These are phyloP conservation scores for Diplotaxis tenuifolia DNA, from an alignment of 345 rosid genomes.

Conservation along the genomic window DNA sequence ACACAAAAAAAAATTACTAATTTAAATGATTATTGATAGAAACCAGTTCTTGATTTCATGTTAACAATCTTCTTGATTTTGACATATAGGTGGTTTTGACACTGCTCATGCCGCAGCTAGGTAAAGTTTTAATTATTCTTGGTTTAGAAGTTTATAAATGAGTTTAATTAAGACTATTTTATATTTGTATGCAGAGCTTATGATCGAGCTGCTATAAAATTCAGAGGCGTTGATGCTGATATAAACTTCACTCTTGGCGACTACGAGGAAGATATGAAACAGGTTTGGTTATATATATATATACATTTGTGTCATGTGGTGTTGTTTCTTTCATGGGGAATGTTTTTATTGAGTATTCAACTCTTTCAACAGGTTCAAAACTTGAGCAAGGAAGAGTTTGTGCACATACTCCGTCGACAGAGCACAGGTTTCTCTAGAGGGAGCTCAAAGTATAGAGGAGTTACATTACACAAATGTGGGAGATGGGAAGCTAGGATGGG, in stretches of 20 bases:
- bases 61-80: constrained; percentile 23
- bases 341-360: background rate
- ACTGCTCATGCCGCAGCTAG: constrained; percentile 99
- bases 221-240: constrained; percentile 93
- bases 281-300: constrained; percentile 47
- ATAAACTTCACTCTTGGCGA: constrained; percentile 78
- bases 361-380: constrained; percentile 54
- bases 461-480: constrained; percentile 89
- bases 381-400: constrained; percentile 82
- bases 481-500: constrained; percentile 99
- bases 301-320: background rate
- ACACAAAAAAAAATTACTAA: background rate
- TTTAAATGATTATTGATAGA: background rate
- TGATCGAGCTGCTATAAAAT: constrained; percentile 95
- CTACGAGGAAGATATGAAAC: constrained; percentile 84
- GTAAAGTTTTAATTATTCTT: constrained; percentile 35
- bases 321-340: background rate
- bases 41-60: background rate
- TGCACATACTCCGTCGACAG: constrained; percentile 90
- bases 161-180: too few species aligned
- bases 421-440: constrained; percentile 94
- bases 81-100: constrained; percentile 80
- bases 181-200: constrained; percentile 57
- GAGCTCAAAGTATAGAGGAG: constrained; percentile 90
- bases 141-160: background rate